Base-by-base conservation (phyloP, 2,329 filamentous ascomycete genomes). In the Apiospora marii region DNA sequence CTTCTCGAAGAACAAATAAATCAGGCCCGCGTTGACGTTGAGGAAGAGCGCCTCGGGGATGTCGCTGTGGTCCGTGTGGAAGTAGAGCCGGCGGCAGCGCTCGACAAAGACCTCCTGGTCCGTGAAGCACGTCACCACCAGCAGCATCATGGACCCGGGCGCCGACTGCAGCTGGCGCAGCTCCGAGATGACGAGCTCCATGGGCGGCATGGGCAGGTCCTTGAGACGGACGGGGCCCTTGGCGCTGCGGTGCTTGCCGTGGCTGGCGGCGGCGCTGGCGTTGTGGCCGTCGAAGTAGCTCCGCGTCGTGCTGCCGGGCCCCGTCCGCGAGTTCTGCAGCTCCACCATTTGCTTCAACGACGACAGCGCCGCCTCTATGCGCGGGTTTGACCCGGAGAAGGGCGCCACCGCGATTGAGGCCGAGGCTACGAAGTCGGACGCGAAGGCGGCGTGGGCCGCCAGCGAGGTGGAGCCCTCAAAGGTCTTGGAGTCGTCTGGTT, bases 151-250 rank as follows among this genome's bases (percentile, higher is more conserved):
- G 0, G 87, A 86, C 0, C 85, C 76, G 6, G 79, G 85, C 0
- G 81, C 80, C 84, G 86, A 78, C 77, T 86, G 88, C 68, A 86
- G 80, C 64, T 86, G 83, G 70, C 87, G 86, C 67, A 90, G 79
- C 49, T 87, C 78, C 12, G 80, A 79, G 1, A 88, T 83, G 2
- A 90, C 88, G 1, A 87, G 79, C 7, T 84, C 81, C 80, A 87
- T 84, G 0, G 88, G 87, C 10, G 88, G 88, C 82, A 90, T 85
- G 3, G 85, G 84, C n/a, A 90, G 79, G 70, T 88, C 86, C n/a
- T 82, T 80, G 30, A 89, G 78, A 16, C 90, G 79, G 70, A 87
- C 86, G 19, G 82, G 80, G 24, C 89, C 78, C 1, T 84, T 84
- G 2, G 85, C 85, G 2, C 81, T 49, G 43, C 61, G 82, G 70